Evolutionary conservation across 441 rosid genomes (phyloP), one percentile per base, ranked within the genome.

Genomic region (Gossypium trilobum): DNA sequence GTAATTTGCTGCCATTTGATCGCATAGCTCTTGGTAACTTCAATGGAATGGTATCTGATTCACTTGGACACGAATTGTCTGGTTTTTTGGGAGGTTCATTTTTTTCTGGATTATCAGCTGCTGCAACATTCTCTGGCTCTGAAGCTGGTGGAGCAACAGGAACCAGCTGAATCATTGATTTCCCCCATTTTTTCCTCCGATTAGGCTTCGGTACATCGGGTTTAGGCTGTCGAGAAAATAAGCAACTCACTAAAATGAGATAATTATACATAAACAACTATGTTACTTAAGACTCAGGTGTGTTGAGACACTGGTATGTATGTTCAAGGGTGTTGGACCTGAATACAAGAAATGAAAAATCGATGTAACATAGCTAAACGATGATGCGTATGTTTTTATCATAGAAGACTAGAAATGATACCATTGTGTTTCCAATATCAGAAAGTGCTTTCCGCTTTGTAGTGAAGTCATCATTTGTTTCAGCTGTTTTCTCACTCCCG

Each of bases 1-100:
- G 83, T 71, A 88, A 77, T 73, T 84, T 83, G 75, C 80, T 82
- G 70, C 88, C 81, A 14, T 82, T 89, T 52, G 91, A 78, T 56
- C 87, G 78, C 93, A 90, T 90, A 10, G 93, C 92, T 78, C 95
- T 87, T 0, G 99, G 99, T 61, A 90, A 75, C 89, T 87, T 94
- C 82, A 86, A 76, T 31, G 86, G 88, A 25, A 81, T 74, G 25
- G 80, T 74, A 46, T 75, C 87, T 2, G 81, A 78, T 59, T 82
- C 79, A 29, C 77, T 75, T 62, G 81, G 55, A 70, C 71, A 48
- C 7, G 13, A 74, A 5, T 58, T 77, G 16, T 84, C 87, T 0
- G 75, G 71, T 58, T 73, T 85, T 55, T 68, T 74, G 1, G 80
- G 20, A 71, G 82, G 69, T 22, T 80, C 80, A 22, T 52, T 16